Evolutionary conservation across 73 alveolate genomes (phyloP).

Genomic region (Paramecium tetraurelia): DNA sequence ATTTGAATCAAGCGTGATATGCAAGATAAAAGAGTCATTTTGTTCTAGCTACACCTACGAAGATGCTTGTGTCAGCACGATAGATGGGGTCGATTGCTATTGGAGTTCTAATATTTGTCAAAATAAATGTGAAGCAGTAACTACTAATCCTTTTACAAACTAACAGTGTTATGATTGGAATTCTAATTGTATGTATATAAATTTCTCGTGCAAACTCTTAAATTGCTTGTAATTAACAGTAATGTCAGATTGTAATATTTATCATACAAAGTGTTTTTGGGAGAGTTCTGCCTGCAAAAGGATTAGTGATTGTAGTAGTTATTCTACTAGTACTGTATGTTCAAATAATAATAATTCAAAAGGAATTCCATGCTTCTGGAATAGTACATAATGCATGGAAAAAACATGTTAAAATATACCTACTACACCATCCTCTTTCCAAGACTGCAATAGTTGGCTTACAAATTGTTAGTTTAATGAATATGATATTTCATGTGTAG

Average conservation of each 20-base stretch:
- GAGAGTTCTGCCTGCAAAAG: not conserved
- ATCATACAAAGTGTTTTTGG: not conserved
- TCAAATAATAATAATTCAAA: not conserved
- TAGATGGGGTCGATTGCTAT: not conserved
- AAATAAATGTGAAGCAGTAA: not conserved
- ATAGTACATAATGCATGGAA: not conserved
- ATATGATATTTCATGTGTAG: not conserved
- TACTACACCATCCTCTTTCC: not conserved
- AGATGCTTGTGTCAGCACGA: not conserved
- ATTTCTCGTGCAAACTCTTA: not conserved
- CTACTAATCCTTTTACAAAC: not conserved
- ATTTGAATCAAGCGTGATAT: not conserved
- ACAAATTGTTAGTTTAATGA: not conserved
- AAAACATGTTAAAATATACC: not conserved
- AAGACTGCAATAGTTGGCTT: not conserved
- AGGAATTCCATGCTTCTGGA: not conserved
- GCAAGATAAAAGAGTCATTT: not conserved
- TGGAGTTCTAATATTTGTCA: not conserved
- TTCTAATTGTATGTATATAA: not conserved
- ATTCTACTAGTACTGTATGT: not conserved
- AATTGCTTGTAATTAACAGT: not conserved
- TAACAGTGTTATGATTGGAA: not conserved
- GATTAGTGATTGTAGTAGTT: not conserved
- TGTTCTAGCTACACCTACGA: not conserved
- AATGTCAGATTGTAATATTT: not conserved